Base-by-base conservation (phyloP, 345 rosid species). In the Dipteronia dyeriana region DNA sequence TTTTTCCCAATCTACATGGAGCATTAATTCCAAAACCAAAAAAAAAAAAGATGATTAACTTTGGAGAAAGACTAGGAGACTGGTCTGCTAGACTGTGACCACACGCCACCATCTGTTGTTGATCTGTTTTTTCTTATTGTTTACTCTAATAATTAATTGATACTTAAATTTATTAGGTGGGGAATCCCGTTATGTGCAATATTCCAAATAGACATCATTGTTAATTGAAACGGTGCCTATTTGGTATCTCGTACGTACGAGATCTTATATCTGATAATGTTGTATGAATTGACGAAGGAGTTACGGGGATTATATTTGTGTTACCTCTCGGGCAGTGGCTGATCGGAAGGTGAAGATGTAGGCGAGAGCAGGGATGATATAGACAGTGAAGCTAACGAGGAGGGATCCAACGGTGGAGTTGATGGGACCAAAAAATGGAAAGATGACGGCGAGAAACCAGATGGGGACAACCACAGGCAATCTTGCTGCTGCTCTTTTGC, bases 301-400 rank as follows among this genome's bases (percentile, higher is more conserved):
- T 41, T 10, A 9, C 10, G 0, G 45, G 9, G 45, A 9, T 7
- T 7, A 2, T 7, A 41, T 41, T 41, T 7, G 45, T 13, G 5
- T 22, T 87, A 91, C 97, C 92, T 95, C 99, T n/a, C 99, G 84
- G 3, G 98, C 92, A 0, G 96, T 86, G 0, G 99, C 87, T 7
- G 98, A 94, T 59, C 77, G 85, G 91, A 92, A 96, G 66, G 99
- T 96, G 92, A 91, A 94, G 72, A 87, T 86, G 81, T 96, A 88
- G 59, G 99, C 99, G 10, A 96, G 82, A 25, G 99, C 95, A 49
- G 99, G 99, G 80, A 96, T 96, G 80, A 96, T 94, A 86, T 96
- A 96, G 82, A 96, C 99, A 1, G 99, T 96, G 92, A 96, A 96
- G 91, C 98, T 94, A 31, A 96, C 99, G 0, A 96, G 98, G 64